Conservation (phyloP, 1,284 basidiomycete species). For the Takashimella koratensis region DNA sequence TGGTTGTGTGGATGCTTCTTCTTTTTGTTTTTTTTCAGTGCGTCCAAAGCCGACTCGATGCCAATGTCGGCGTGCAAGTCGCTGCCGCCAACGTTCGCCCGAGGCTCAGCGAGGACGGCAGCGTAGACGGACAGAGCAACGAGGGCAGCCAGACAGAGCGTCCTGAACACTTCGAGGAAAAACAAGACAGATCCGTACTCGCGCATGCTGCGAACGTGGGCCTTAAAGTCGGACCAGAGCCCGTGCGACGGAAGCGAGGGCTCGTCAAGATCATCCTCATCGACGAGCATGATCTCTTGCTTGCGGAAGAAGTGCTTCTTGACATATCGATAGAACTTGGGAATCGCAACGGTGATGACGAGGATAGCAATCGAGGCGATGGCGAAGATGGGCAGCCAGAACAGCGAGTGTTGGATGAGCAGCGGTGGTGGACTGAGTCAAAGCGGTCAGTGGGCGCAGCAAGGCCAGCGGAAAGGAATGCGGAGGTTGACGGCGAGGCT, state of each 20-base stretch:
- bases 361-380: slow-evolving; percentile 30
- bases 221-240: slow-evolving; percentile 37
- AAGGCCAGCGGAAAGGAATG: background rate
- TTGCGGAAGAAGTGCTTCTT: slow-evolving; percentile 16
- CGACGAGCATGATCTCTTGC: slow-evolving; percentile 17
- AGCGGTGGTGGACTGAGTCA: slow-evolving; percentile 35
- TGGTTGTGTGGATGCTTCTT: slow-evolving; percentile 38
- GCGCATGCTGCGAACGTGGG: slow-evolving; percentile 34
- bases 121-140: slow-evolving; percentile 46
- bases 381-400: slow-evolving; percentile 42
- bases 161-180: slow-evolving; percentile 39
- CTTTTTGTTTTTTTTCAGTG: slow-evolving; percentile 34
- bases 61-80: slow-evolving; percentile 12
- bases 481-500: slow-evolving; percentile 1
- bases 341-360: slow-evolving; percentile 26
- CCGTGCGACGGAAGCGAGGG: slow-evolving; percentile 42
- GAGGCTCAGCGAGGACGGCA: slow-evolving; percentile 40
- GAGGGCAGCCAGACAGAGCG: slow-evolving; percentile 34
- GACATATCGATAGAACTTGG: slow-evolving; percentile 1
- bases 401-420: slow-evolving; percentile 36
- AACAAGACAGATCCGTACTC: slow-evolving; percentile 42
- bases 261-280: slow-evolving; percentile 20
- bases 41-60: slow-evolving; percentile 1
- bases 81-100: slow-evolving; percentile 1
- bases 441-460: background rate